These are phyloP conservation scores for Atalantia buxifolia DNA, from an alignment of 345 rosid genomes.

Conservation along the genomic window DNA sequence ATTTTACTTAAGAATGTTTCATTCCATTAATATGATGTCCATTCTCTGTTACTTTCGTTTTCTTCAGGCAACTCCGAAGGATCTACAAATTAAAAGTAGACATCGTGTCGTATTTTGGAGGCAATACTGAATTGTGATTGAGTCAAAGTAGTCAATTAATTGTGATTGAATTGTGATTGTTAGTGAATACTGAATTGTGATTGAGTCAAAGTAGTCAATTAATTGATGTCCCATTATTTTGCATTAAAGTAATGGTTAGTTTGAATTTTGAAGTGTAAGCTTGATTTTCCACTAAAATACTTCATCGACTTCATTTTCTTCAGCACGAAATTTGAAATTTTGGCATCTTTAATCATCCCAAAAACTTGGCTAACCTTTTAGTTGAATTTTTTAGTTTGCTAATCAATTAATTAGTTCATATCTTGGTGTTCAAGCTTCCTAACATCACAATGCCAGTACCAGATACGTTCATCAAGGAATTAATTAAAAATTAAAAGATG, in stretches of 20 bases:
- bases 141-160: too few species aligned
- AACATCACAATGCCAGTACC: background rate
- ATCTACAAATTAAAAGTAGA: background rate
- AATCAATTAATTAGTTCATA: background rate
- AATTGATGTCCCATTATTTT: too few species aligned
- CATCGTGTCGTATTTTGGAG: background rate
- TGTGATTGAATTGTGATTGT: too few species aligned
- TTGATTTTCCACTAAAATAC: constrained; percentile 20
- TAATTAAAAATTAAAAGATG: background rate
- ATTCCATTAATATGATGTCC: background rate
- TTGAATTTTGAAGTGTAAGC: constrained; percentile 21
- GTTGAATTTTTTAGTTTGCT: background rate
- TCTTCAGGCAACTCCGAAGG: background rate
- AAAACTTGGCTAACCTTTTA: background rate
- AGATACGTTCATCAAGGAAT: constrained; percentile 2
- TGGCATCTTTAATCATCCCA: background rate
- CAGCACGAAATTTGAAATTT: constrained; percentile 11
- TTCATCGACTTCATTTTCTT: constrained; percentile 9
- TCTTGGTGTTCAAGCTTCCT: background rate
- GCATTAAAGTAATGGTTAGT: background rate
- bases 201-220: background rate
- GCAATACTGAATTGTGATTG: too few species aligned
- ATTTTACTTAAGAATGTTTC: background rate
- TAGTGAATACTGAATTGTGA: background rate
- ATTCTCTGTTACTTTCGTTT: background rate